These are phyloP conservation scores for Solanum ossicruentum DNA, from an alignment of 257 asterid species.

Conservation along the genomic window DNA sequence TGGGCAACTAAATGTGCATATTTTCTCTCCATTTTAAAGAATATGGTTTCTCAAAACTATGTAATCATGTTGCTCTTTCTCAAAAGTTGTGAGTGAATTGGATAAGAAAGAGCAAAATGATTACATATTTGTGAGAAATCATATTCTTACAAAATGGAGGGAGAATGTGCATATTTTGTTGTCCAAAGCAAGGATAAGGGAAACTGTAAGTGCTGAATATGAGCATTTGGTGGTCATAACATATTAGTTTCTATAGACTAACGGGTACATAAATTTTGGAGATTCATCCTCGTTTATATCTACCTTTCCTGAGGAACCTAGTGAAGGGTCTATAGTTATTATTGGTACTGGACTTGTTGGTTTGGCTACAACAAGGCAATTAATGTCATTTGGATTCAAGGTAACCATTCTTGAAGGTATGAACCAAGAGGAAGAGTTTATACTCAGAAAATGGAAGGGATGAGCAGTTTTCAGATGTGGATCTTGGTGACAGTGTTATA, in stretches of 20 bases:
- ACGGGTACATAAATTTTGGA: conserved; percentile 72
- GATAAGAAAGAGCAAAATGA: conserved; percentile 76
- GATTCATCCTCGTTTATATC: conserved; percentile 36
- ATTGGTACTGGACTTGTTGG: conserved; percentile 78
- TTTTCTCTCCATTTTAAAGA: conserved; percentile 57
- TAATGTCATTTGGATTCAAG: conserved; percentile 61
- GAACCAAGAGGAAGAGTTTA: conserved; percentile 80
- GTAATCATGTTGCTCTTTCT: conserved; percentile 72
- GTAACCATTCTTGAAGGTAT: conserved; percentile 62
- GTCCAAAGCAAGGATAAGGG: conserved; percentile 49
- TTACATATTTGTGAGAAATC: conserved; percentile 74
- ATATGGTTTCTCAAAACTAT: conserved; percentile 79
- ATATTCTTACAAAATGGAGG: conserved; percentile 66
- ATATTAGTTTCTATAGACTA: conserved; percentile 51
- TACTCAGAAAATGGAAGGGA: conserved; percentile 54
- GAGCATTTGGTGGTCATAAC: conserved; percentile 38
- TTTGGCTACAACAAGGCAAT: conserved; percentile 69
- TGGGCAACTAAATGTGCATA: conserved; percentile 52
- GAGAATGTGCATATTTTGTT: conserved; percentile 54
- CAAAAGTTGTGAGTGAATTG: conserved; percentile 39
- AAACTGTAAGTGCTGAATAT: conserved; percentile 58
- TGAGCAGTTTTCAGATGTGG: conserved; percentile 44
- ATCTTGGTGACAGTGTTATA: conserved; percentile 77
- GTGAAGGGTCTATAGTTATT: conserved; percentile 47
- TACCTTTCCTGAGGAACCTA: conserved; percentile 27